Base-by-base conservation (phyloP, 129 eudicot species). In the Centella asiatica region DNA sequence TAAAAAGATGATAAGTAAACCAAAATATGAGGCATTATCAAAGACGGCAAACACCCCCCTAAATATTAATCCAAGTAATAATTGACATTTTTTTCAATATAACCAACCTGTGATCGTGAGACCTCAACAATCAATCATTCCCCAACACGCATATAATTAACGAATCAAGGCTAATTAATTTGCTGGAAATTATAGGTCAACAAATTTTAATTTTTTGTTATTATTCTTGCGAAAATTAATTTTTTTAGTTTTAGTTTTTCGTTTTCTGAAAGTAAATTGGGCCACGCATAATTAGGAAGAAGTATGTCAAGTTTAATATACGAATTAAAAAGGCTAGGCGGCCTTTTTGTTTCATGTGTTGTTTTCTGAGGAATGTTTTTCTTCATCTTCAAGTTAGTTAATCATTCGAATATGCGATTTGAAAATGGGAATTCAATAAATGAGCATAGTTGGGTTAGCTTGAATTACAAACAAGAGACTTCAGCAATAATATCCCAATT, bases 1-100 rank as follows among this genome's bases (percentile, higher is more conserved):
- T 33, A 76, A 66, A 28, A 15, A 34, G 81, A 61, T 66, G 65
- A 45, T 37, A 71, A 11, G 40, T 60, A 76, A 71, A 71, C 66
- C 77, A 76, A 76, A 76, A 70, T 14, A 44, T 14, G 46, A 42
- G 64, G 55, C 64, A 14, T 24, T 19, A 50, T 44, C 34, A 29
- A 8, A 17, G 33, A 68, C 71, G 72, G 69, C 75, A 44, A 64
- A 34, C 6, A 13, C 23, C 9, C 10, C 6, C 23, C 55, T 64
- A 46, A 23, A 74, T 19, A 32, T 44, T 14, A 56, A 33, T 40
- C 44, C 46, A 11, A 29, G 10, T 14, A 42, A 15, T 42, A 42
- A 42, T 18, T 31, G 10, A 33, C 28, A n/a, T 20, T 55, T 55
- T 14, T 14, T 19, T 4, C 25, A 64, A 31, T 12, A 15, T 26